Evolutionary conservation across 352 stramenopile genomes (phyloP).

Genomic region (Globisporangium heterothallicum): DNA sequence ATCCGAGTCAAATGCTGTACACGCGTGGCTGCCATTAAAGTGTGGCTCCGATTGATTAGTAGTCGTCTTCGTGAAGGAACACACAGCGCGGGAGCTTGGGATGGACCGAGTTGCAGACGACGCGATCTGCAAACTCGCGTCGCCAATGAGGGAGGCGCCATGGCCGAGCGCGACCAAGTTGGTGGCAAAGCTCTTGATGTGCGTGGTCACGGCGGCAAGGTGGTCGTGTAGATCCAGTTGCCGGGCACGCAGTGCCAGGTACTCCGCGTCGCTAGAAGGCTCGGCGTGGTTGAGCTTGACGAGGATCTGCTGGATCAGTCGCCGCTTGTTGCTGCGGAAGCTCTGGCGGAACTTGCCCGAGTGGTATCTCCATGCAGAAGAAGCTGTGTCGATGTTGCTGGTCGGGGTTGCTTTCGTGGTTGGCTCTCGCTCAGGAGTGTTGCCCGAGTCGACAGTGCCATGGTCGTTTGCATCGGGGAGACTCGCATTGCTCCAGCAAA

Average conservation of each 20-base stretch:
- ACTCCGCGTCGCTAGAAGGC: conserved; percentile 33
- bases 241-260: conserved; percentile 22
- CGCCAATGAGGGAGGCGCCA: conserved; percentile 22
- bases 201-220: conserved; percentile 19
- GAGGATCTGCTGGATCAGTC: conserved; percentile 39
- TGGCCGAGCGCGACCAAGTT: conserved; percentile 34
- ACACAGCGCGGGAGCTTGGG: too few relatives aligned
- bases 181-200: conserved; percentile 39
- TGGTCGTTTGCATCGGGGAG: background rate
- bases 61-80: background rate
- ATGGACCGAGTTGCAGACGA: conserved; percentile 6
- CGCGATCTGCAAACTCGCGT: conserved; percentile 20
- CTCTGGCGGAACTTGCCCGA: conserved; percentile 20
- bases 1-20: conserved; percentile 16
- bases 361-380: background rate
- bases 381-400: background rate
- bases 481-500: conserved; percentile 13
- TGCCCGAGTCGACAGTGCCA: too few relatives aligned
- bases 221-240: conserved; percentile 27
- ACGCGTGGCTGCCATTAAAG: too few relatives aligned
- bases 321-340: conserved; percentile 35
- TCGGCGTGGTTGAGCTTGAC: conserved; percentile 38
- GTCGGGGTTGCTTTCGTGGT: background rate
- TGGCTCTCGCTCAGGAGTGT: background rate
- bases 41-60: too few relatives aligned